Evolutionary conservation across 495 filamentous ascomycete species (phyloP).

Genomic region (Apodospora peruviana): DNA sequence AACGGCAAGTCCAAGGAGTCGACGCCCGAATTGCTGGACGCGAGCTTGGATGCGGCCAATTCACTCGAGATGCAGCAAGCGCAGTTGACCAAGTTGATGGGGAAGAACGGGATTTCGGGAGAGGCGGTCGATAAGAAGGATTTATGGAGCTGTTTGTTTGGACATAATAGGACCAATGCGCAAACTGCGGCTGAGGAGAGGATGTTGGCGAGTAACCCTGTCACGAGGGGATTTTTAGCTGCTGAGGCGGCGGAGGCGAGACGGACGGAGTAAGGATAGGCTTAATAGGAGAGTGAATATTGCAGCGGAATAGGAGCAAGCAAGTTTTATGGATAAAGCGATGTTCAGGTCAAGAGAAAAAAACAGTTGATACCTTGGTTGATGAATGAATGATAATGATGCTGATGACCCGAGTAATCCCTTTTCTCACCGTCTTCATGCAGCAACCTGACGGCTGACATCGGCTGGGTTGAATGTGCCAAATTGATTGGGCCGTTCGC

Average conservation of each 20-base stretch:
- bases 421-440: too few species aligned
- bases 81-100: constrained; percentile 59
- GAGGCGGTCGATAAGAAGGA: constrained; percentile 76
- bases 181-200: neutral
- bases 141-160: constrained; percentile 87
- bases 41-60: constrained; percentile 74
- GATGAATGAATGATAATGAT: too few species aligned
- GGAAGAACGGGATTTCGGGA: constrained; percentile 63
- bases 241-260: constrained; percentile 26
- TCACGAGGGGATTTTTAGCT: constrained; percentile 19
- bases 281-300: neutral
- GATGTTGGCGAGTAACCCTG: constrained; percentile 8
- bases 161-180: constrained; percentile 29
- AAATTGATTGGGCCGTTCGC: too few species aligned
- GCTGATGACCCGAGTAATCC: too few species aligned
- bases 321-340: too few species aligned
- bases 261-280: neutral
- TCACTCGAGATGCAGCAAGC: constrained; percentile 73
- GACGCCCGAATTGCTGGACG: constrained; percentile 34
- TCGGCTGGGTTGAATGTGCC: too few species aligned
- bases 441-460: too few species aligned
- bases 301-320: too few species aligned
- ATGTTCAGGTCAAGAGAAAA: too few species aligned
- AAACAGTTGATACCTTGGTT: too few species aligned
- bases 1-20: constrained; percentile 30